Percentiles rank a stretch among this genome's conserved stretches.
These are phyloP conservation scores for Fusarium cyanostomum DNA, from an alignment of 2,329 filamentous ascomycete species.

Conservation along the genomic window DNA sequence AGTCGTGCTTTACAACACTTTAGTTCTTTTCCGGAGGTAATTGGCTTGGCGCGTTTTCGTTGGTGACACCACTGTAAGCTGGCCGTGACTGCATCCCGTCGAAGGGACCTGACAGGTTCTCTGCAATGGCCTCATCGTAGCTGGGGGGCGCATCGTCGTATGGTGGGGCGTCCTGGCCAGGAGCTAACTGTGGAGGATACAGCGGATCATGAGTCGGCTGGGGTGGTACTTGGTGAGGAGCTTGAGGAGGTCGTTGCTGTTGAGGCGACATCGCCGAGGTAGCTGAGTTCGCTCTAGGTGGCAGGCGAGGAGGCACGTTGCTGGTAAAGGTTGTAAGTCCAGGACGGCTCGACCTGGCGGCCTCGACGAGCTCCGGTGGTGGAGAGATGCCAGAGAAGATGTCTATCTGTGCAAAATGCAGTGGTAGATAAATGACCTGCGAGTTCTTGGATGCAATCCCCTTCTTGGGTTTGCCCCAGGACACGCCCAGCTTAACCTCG, in stretches of 20 bases:
- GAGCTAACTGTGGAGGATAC: conserved; percentile 65
- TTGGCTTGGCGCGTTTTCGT: conserved; percentile 66
- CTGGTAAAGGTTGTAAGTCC: conserved; percentile 50
- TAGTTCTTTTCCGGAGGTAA: conserved; percentile 55
- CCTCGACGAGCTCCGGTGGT: conserved; percentile 77
- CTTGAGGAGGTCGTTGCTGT: conserved; percentile 36
- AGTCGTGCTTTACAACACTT: conserved; percentile 1
- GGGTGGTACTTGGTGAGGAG: conserved; percentile 39
- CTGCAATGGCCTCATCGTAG: conserved; percentile 92
- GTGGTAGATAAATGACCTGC: conserved; percentile 81
- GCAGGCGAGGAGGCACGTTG: conserved; percentile 48
- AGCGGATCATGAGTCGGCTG: conserved; percentile 57
- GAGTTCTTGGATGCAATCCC: conserved; percentile 50
- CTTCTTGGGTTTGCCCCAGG: conserved; percentile 70
- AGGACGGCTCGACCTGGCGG: conserved; percentile 53
- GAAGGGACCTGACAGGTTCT: conserved; percentile 74
- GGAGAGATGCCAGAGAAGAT: conserved; percentile 91
- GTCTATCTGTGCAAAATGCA: conserved; percentile 77
- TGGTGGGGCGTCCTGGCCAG: conserved; percentile 54
- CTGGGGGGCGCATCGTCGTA: conserved; percentile 88
- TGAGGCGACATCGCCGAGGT: conserved; percentile 19
- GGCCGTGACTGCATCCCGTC: conserved; percentile 69
- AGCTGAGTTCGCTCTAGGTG: conserved; percentile 46
- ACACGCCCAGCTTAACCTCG: conserved; percentile 81
- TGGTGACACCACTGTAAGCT: conserved; percentile 72